Percentiles rank a stretch among this genome's conserved stretches.
phyloP scores from a whole-genome alignment of 768 basidiomycete species.

The Xanthoconium stramineum region DNA sequence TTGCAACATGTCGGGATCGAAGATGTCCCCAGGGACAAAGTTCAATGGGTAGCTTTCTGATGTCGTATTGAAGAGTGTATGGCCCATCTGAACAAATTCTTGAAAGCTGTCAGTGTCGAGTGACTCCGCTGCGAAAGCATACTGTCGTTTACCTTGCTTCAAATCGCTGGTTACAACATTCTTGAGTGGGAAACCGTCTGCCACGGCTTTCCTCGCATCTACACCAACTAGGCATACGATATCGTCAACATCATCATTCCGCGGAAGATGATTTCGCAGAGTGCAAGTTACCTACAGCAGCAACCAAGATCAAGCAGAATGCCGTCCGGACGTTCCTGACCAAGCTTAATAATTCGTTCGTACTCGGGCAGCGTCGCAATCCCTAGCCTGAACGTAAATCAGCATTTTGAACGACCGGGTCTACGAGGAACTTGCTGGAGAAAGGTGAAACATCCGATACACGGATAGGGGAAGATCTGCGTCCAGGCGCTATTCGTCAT shows the following conservation, averaged over 20 bases:
- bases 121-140: background rate
- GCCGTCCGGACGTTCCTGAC: constrained; percentile 32
- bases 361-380: constrained; percentile 19
- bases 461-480: constrained; percentile 29
- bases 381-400: constrained; percentile 5
- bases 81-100: constrained; percentile 60
- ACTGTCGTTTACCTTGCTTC: constrained; percentile 26
- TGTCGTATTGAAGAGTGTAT: constrained; percentile 57
- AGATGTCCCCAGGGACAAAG: constrained; percentile 55
- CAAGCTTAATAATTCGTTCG: constrained; percentile 32
- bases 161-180: constrained; percentile 41
- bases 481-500: background rate
- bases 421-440: constrained; percentile 7
- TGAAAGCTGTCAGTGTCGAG: background rate
- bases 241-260: background rate
- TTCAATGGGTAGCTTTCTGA: constrained; percentile 47
- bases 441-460: constrained; percentile 27
- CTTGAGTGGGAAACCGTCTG: constrained; percentile 41
- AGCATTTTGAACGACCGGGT: background rate
- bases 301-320: constrained; percentile 47
- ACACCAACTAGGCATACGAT: constrained; percentile 15
- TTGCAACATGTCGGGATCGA: constrained; percentile 43
- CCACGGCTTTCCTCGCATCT: constrained; percentile 40
- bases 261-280: background rate
- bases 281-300: constrained; percentile 33